Evolutionary conservation across 2,329 filamentous ascomycete genomes (phyloP).

Genomic region (Colletotrichum simmondsii): DNA sequence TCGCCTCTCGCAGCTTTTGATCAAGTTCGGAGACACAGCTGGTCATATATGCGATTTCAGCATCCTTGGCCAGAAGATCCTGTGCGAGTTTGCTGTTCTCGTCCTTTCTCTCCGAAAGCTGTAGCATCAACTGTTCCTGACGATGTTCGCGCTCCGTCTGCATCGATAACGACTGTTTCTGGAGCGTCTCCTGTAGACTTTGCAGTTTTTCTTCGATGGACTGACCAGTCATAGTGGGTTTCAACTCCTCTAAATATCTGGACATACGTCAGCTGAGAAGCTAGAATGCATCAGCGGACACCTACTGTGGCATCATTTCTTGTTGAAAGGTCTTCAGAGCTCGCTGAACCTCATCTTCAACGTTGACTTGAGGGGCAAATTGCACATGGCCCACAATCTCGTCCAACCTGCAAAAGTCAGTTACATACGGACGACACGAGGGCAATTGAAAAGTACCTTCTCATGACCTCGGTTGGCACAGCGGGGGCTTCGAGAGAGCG

Average conservation of each 20-base stretch:
- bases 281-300: background rate
- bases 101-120: constrained; percentile 26
- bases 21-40: background rate
- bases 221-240: background rate
- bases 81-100: constrained; percentile 16
- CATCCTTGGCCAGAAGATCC: constrained; percentile 1
- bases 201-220: constrained; percentile 6
- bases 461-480: background rate
- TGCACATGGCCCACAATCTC: constrained; percentile 1
- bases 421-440: too few relatives aligned
- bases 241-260: constrained; percentile 3
- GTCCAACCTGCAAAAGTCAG: constrained; percentile 10
- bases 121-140: background rate
- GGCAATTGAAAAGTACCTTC: background rate
- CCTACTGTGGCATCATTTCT: constrained; percentile 2
- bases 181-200: constrained; percentile 7
- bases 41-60: background rate
- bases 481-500: background rate
- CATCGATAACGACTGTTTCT: background rate
- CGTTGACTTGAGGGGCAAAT: background rate
- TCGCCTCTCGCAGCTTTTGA: background rate
- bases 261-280: background rate
- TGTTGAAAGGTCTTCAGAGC: background rate
- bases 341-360: background rate
- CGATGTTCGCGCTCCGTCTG: background rate